These are phyloP conservation scores for Colletotrichum australisinense DNA, from an alignment of 2,329 filamentous ascomycete species.

Conservation along the genomic window DNA sequence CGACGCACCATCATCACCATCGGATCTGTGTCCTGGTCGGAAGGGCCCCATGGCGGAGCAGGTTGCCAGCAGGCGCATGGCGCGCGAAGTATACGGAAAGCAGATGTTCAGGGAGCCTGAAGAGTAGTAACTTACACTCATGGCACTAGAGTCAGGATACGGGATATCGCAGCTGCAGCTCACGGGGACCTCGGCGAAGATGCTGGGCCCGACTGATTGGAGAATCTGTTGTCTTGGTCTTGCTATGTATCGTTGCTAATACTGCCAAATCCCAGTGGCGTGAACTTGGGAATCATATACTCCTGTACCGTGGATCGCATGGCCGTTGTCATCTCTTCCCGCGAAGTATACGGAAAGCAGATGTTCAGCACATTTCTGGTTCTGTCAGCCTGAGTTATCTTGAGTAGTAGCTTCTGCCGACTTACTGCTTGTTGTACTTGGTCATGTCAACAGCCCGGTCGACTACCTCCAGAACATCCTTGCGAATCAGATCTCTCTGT, in stretches of 20 bases:
- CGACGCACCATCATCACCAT: constrained; percentile 63
- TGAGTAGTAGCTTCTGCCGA: neutral
- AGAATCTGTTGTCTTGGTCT: too few relatives aligned
- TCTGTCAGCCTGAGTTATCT: constrained; percentile 33
- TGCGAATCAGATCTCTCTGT: constrained; percentile 83
- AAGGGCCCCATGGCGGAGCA: too few relatives aligned
- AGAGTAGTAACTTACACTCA: too few relatives aligned
- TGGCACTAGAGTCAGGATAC: too few relatives aligned
- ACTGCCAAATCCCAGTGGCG: too few relatives aligned
- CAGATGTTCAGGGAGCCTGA: too few relatives aligned
- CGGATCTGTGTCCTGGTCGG: constrained; percentile 60
- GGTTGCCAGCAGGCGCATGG: too few relatives aligned
- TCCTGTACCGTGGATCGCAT: constrained; percentile 89
- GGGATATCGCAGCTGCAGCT: too few relatives aligned
- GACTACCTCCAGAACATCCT: constrained; percentile 89
- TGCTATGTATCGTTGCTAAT: too few relatives aligned
- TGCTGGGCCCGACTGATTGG: too few relatives aligned
- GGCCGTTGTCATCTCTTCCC: constrained; percentile 93
- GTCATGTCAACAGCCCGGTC: constrained; percentile 89
- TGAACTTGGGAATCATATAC: constrained; percentile 78
- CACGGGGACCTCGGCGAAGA: too few relatives aligned
- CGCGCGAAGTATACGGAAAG: too few relatives aligned
- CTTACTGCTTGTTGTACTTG: constrained; percentile 83
- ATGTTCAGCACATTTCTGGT: constrained; percentile 79
- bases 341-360: constrained; percentile 96